Conservation (phyloP, 208 protist genomes). For the Blastocrithidia nonstop region DNA sequence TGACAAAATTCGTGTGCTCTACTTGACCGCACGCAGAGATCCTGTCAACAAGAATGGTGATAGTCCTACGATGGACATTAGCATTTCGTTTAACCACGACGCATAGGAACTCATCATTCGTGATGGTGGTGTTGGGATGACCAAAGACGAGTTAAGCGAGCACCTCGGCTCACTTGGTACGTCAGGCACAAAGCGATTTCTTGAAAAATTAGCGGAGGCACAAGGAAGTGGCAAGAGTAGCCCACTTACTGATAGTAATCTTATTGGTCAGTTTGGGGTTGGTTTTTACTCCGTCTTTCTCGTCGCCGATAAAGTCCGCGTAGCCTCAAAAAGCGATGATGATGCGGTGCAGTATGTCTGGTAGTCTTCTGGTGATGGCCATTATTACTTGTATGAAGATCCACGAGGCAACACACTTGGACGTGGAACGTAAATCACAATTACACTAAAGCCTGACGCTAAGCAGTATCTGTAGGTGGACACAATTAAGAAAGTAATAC, state of each 20-base stretch:
- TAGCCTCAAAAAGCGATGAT: slow-evolving; percentile 90
- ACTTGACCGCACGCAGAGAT: slow-evolving; percentile 88
- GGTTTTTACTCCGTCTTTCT: slow-evolving; percentile 99
- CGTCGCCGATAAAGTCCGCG: slow-evolving; percentile 96
- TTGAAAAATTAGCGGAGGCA: slow-evolving; percentile 67
- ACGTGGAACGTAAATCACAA: slow-evolving; percentile 93
- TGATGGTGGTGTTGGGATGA: slow-evolving; percentile 99
- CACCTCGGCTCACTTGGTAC: slow-evolving; percentile 98
- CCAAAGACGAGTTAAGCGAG: slow-evolving; percentile 94
- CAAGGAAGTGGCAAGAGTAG: slow-evolving; percentile 10
- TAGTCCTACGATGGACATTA: slow-evolving; percentile 81
- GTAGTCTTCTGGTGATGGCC: slow-evolving; percentile 91
- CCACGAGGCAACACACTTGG: slow-evolving; percentile 90
- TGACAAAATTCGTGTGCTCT: slow-evolving; percentile 98
- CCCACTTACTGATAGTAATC: slow-evolving; percentile 33
- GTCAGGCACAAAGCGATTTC: slow-evolving; percentile 97
- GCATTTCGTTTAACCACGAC: slow-evolving; percentile 75
- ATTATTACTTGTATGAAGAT: slow-evolving; percentile 92
- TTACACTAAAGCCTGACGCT: slow-evolving; percentile 95
- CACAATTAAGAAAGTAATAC: slow-evolving; percentile 86
- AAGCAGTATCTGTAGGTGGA: slow-evolving; percentile 91
- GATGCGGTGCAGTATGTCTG: slow-evolving; percentile 94
- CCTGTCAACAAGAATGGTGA: slow-evolving; percentile 64
- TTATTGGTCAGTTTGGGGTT: slow-evolving; percentile 99
- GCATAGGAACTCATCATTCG: slow-evolving; percentile 90